Evolutionary conservation across 495 filamentous ascomycete genomes (phyloP), one percentile per base, ranked within the genome.

Genomic region (Hamigera avellanea): DNA sequence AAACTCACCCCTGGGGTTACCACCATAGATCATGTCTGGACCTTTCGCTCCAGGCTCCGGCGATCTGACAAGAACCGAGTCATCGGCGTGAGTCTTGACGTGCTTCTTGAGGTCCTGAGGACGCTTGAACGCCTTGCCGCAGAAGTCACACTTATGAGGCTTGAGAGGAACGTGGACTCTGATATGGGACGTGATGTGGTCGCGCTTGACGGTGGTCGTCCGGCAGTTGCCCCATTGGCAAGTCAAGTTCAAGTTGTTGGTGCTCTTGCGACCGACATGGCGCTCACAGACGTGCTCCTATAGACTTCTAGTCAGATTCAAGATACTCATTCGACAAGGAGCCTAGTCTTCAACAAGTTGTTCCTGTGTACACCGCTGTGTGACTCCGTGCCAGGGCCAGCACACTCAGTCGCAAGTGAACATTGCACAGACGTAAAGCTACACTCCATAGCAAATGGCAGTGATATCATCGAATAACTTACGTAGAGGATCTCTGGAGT

Each of bases 21-120:
- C 56, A 8, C 67, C 64, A 48, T 74, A 79, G 63, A 77, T 72
- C 44, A 66, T 57, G 37, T 68, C 64, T 0, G 61, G 62, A 28
- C 61, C 60, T 43, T 46, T 61, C 36, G 62, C 64, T 19, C 73
- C 75, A 36, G 80, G 75, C 54, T 75, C 72, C 17, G 83, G 83
- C 14, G 81, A 83, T 34, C 83, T 76, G 43, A 84, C 72, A 39
- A 93, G 70, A 33, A 93, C 86, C 28, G 87, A 93, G 61, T 99
- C 91, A 55, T 99, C 91, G 40, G 91, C 91, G 59, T 99, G 91
- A n/a, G 93, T 98, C 75, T 96, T 96, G 57, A 96, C 88, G 59
- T 99, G 93, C 67, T 99, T 99, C 75, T 96, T 96, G 42, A 99
- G 56, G 66, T 99, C 93, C 61, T 99, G 91, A 17, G 93, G 93